Base-by-base conservation (phyloP, 164 flowering plant species). In the Euptelea pleiosperma region DNA sequence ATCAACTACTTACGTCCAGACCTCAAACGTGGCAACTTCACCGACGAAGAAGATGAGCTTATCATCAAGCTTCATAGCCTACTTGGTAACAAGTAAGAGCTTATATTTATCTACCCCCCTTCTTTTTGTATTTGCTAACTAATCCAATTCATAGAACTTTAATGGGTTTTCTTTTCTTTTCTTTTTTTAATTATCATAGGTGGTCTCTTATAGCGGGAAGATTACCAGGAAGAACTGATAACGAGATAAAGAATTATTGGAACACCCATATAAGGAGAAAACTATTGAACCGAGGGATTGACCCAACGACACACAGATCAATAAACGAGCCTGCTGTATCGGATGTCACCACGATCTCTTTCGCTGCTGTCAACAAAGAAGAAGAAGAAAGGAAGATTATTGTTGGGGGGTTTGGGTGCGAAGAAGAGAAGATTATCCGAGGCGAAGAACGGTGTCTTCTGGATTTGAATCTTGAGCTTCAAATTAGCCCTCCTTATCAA, bases 31-130 rank as follows among this genome's bases (percentile, higher is more conserved):
- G 96, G 96, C 12, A 88, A 88, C 61, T 88, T 88, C 71, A 77
- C 96, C 4, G 87, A 81, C 35, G 91, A 86, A 57, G 96, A 89
- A 74, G 96, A 89, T 44, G n/a, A n/a, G n/a, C n/a, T n/a, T n/a
- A n/a, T n/a, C n/a, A n/a, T n/a, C n/a, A n/a, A n/a, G n/a, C n/a
- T 89, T 29, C 96, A 89, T 44, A 79, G 94, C 70, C 89, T 83
- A 10, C 86, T 89, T 16, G 96, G 96, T 2, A 89, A 89, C 85
- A 89, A 89, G 96, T 89, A 75, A 71, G 80, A n/a, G n/a, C n/a
- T n/a, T n/a, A n/a, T n/a, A n/a, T 46, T 2, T 22, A n/a, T 24
- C 28, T 46, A 1, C 47, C 16, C 6, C 16, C 28, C 31, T 33
- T 9, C n/a, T 44, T 35, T n/a, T n/a, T n/a, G n/a, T n/a, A n/a